Evolutionary conservation across 371 early-diverging fungal species (phyloP), one percentile per base, ranked within the genome.

Genomic region (Mortierella sp.): DNA sequence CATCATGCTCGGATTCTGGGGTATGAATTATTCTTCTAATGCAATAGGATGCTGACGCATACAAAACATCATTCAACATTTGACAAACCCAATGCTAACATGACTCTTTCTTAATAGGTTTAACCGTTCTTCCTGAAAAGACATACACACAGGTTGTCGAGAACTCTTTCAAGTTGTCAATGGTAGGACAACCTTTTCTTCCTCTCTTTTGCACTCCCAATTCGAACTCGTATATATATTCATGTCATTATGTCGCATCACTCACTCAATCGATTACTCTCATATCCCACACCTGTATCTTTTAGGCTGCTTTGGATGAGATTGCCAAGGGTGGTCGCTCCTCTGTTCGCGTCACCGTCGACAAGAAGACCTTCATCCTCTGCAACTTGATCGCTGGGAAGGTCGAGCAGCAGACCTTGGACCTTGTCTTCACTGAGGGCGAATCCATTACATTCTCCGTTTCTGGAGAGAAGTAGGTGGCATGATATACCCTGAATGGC

Each of bases 361-460:
- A 94, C 66, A 89, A 91, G 66, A 89, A 91, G 80, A 88, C 88
- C 30, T 96, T 92, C 73, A 88, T 90, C 16, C 85, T 97, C 55
- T 96, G 97, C 87, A 90, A 91, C 63, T 86, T 97, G 87, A 90
- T 86, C 54, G 90, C 95, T 8, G 92, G 91, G 77, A 86, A 87
- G 84, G 84, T 88, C 59, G 92, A 92, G 85, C 93, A 94, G 87
- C 93, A 94, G 84, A 66, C 78, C 5, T 83, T 96, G 63, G 94
- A 96, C 70, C 70, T 95, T 22, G 86, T 85, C 45, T 92, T 95
- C 81, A 86, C 89, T 40, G 95, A 91, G 79, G 96, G 96, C 73
- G 93, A 94, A 86, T 89, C 89, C 66, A 87, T 96, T 67, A 91
- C 93, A 3, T 93, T 96, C 77, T 87, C 87, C 52, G 84, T 85